Base-by-base conservation (phyloP, 2,329 filamentous ascomycete species). In the Calonectria henricotiae region DNA sequence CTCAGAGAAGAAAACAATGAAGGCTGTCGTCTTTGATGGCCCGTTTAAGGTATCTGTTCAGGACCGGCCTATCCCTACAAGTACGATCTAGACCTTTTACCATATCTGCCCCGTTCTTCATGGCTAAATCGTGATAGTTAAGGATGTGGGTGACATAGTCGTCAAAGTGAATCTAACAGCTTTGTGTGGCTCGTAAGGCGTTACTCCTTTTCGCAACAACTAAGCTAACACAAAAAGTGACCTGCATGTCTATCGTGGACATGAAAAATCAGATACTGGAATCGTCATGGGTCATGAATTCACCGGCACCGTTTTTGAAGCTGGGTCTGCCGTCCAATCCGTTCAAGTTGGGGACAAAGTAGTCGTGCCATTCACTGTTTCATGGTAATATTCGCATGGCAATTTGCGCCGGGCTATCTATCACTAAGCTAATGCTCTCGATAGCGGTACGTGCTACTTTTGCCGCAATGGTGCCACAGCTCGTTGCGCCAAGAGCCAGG, bases 11-110 rank as follows among this genome's bases (percentile, higher is more conserved):
- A 27, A 78, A 43, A 93, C 89, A 0, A 98, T 98, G 95, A 93
- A 93, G 82, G 94, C 95, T 30, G 94, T 98, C 39, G 89, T 98
- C 67, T 97, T 98, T 84, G 92, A 96, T 71, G 94, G 92, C 3
- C 92, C 93, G 4, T 87, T 89, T 77, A 91, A 94, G 79, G 88
- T 97, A 62, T 91, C 89, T 0, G 83, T 98, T 66, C 92, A 97
- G 83, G 90, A 96, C 70, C 89, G 94, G 23, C 94, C 94, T 0
- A 87, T 96, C 13, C 95, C 95, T 1, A 89, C 89, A 74, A 88
- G 87, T 82, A 75, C 61, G 74, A 8, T 11, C 12, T 58, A 4
- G 1, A 7, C 8, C 12, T 44, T 30, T 44, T 23, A 12, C 12
- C 1, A 11, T 9, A 3, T 25, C 30, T 20, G 1, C 12, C 12